Evolutionary conservation across 306 rosid genomes (phyloP).

Genomic region (Vachellia pachyceras): DNA sequence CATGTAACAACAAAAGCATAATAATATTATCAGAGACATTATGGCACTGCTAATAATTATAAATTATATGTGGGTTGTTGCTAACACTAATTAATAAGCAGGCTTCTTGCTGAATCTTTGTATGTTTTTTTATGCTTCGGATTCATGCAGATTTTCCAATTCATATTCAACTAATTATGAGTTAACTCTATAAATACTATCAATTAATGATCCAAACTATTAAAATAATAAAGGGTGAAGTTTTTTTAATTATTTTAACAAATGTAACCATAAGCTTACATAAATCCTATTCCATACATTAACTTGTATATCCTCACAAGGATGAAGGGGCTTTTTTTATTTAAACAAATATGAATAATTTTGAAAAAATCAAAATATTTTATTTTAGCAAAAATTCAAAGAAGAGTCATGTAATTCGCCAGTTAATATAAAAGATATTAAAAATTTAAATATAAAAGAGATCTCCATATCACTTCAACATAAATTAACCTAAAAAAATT

Average conservation of each 20-base stretch:
- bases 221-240: no score
- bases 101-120: not conserved
- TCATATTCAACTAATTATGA: not conserved
- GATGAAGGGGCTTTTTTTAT: not conserved
- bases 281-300: not conserved
- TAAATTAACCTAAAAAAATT: not conserved
- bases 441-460: not conserved
- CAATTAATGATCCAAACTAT: not conserved
- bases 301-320: not conserved
- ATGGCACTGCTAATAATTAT: not conserved
- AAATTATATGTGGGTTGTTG: not conserved
- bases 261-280: no score
- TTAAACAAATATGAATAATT: no score
- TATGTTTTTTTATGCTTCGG: not conserved
- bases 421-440: no score
- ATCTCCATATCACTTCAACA: not conserved
- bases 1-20: not conserved
- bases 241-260: no score
- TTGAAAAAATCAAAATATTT: not conserved
- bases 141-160: not conserved
- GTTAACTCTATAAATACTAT: not conserved
- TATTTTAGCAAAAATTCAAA: not conserved
- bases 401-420: not conserved
- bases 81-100: no score
- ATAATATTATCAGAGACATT: not conserved